A percentile compares a stretch with the other conserved stretches of the same genome.
Evolutionary conservation across 1,284 basidiomycete species (phyloP).

Genomic region (Porogramme epimiltina): DNA sequence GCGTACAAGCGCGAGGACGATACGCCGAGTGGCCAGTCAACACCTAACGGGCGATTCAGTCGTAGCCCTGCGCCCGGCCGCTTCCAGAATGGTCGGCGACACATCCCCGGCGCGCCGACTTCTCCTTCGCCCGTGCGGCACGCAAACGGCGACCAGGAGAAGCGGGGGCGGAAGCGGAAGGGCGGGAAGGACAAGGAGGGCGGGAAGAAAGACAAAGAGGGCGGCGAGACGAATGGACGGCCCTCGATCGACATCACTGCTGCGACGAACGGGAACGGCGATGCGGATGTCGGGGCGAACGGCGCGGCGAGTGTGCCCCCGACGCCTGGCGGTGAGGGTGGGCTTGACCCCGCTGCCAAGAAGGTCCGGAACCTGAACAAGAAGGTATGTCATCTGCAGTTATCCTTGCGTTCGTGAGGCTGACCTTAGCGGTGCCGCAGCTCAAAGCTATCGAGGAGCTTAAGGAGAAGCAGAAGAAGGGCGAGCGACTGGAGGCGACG

Average conservation of each 20-base stretch:
- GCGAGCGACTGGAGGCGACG: conserved; percentile 90
- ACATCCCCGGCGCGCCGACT: conserved; percentile 72
- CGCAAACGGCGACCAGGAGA: conserved; percentile 35
- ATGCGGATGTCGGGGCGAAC: conserved; percentile 25
- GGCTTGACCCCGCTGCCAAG: conserved; percentile 81
- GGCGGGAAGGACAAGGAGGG: conserved; percentile 46
- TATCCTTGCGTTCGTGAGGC: background rate
- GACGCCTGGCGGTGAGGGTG: conserved; percentile 58
- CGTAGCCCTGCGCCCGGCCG: conserved; percentile 56
- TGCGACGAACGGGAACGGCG: conserved; percentile 32
- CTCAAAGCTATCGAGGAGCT: conserved; percentile 95
- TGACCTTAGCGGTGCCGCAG: conserved; percentile 40
- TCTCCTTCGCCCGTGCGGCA: conserved; percentile 49
- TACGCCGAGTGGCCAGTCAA: conserved; percentile 55
- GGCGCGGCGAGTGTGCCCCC: conserved; percentile 44
- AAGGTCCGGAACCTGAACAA: conserved; percentile 93
- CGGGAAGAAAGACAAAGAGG: conserved; percentile 22
- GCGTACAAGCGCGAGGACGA: conserved; percentile 89
- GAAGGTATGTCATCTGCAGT: conserved; percentile 54
- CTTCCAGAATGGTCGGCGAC: conserved; percentile 42
- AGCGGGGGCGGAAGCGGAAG: conserved; percentile 58
- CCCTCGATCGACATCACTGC: conserved; percentile 38
- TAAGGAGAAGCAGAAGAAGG: conserved; percentile 85
- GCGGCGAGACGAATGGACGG: conserved; percentile 26
- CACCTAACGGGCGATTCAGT: conserved; percentile 60